These are phyloP conservation scores for Phialophora verrucosa DNA, from an alignment of 2,329 filamentous ascomycete species.

Conservation along the genomic window DNA sequence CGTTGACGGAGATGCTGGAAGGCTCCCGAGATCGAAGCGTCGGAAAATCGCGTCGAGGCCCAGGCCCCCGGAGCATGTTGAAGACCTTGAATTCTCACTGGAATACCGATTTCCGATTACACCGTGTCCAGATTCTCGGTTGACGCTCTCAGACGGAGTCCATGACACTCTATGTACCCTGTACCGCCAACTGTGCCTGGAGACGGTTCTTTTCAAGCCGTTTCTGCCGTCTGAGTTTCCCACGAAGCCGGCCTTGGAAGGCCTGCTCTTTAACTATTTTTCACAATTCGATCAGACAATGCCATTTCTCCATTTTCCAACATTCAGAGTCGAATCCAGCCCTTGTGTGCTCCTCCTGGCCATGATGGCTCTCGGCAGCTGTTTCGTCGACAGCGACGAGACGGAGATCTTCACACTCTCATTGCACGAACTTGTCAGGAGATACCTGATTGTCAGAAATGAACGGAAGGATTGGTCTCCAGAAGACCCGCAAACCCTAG, in stretches of 20 bases:
- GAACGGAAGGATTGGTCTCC: constrained; percentile 14
- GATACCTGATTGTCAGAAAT: constrained; percentile 47
- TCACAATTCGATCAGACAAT: constrained; percentile 25
- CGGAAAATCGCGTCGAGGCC: constrained; percentile 24
- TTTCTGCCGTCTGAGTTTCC: too few species aligned
- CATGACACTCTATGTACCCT: too few species aligned
- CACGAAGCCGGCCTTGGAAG: constrained; percentile 11
- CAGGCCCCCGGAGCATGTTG: background rate
- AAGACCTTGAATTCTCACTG: too few species aligned
- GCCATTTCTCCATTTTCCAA: constrained; percentile 46
- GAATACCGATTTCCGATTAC: too few species aligned
- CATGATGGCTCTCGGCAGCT: constrained; percentile 49
- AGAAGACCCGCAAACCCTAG: too few species aligned
- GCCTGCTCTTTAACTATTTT: constrained; percentile 25
- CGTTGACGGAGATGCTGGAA: constrained; percentile 41
- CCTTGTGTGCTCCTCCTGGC: constrained; percentile 50
- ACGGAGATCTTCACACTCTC: constrained; percentile 43
- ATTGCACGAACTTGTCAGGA: constrained; percentile 50
- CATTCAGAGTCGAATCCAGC: constrained; percentile 45
- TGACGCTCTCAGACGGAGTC: too few species aligned
- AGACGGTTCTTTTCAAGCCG: too few species aligned
- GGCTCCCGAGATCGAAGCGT: constrained; percentile 39
- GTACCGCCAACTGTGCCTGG: too few species aligned
- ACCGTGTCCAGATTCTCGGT: too few species aligned
- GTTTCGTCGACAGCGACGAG: constrained; percentile 43